A percentile compares a stretch with the other conserved stretches of the same genome.
Conservation (phyloP, 2,329 filamentous ascomycete genomes). For the Grosmannia clavigera region DNA sequence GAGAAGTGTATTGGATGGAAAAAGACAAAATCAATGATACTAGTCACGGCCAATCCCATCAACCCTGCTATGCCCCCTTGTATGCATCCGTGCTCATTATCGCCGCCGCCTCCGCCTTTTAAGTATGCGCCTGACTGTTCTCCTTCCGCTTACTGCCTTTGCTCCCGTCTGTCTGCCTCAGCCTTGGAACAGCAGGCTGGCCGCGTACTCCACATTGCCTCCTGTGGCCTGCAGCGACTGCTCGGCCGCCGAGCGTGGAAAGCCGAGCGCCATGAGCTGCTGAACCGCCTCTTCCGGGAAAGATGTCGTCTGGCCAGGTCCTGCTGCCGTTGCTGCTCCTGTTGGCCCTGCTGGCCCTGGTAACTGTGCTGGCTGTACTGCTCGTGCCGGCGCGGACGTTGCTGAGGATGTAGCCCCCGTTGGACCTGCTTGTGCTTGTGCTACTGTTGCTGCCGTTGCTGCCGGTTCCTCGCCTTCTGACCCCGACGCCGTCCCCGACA, state of each 20-base stretch:
- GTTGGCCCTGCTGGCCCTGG: neutral
- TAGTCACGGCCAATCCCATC: too few relatives aligned
- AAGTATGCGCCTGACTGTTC: neutral
- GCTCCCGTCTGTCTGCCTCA: conserved; percentile 9
- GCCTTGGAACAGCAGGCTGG: conserved; percentile 57
- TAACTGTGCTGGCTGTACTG: neutral
- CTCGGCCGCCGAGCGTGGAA: conserved; percentile 62
- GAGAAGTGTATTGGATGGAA: too few relatives aligned
- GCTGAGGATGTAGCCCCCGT: neutral
- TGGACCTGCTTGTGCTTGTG: neutral
- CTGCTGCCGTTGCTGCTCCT: neutral
- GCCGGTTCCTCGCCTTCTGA: neutral
- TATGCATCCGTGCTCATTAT: neutral
- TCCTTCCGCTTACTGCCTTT: neutral
- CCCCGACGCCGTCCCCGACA: conserved; percentile 35
- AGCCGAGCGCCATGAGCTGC: conserved; percentile 65
- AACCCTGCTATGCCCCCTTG: too few relatives aligned
- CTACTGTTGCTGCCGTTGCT: neutral
- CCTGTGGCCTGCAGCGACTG: conserved; percentile 70
- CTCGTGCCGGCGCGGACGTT: neutral
- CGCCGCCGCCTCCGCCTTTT: neutral
- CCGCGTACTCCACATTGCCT: conserved; percentile 82
- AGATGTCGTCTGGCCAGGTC: conserved; percentile 11
- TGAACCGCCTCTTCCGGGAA: conserved; percentile 57
- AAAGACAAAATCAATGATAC: too few relatives aligned